Conservation (phyloP, 2,329 filamentous ascomycete species). For the Monosporascus sp. region DNA sequence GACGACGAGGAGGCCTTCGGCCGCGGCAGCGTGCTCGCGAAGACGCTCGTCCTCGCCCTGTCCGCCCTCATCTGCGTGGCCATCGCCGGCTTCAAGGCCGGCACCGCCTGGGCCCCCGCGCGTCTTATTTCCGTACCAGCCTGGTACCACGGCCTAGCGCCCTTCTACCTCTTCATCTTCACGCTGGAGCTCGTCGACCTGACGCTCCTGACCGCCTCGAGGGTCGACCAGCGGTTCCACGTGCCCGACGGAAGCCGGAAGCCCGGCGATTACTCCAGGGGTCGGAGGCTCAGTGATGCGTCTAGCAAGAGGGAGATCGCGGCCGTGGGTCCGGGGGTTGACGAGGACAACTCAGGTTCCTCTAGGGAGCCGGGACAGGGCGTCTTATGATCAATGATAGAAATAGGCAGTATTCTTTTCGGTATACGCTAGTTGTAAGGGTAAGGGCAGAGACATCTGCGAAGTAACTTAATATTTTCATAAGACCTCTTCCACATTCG, state of each 20-base stretch:
- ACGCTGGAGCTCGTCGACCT: slow-evolving; percentile 25
- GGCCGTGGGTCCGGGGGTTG: neutral
- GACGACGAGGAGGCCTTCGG: slow-evolving; percentile 27
- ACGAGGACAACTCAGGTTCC: neutral
- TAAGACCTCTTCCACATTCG: too few species aligned
- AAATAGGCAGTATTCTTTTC: neutral
- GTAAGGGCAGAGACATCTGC: too few species aligned
- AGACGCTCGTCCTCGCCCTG: slow-evolving; percentile 22
- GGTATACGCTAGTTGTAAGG: neutral
- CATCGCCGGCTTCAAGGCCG: slow-evolving; percentile 23
- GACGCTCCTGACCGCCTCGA: slow-evolving; percentile 10
- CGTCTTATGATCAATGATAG: neutral
- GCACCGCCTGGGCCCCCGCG: slow-evolving; percentile 20
- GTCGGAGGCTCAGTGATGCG: neutral
- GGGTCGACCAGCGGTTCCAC: slow-evolving; percentile 23
- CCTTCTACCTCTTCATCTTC: slow-evolving; percentile 32
- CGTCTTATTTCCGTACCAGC: slow-evolving; percentile 16
- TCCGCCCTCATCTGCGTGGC: slow-evolving; percentile 14
- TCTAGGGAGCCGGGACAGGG: too few species aligned
- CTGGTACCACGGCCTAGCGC: slow-evolving; percentile 26
- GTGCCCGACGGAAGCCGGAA: slow-evolving; percentile 20
- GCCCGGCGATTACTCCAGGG: slow-evolving; percentile 19
- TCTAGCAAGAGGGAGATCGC: neutral
- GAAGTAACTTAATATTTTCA: too few species aligned
- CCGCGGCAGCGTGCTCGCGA: slow-evolving; percentile 22